These are phyloP conservation scores for Leonotis leonurus DNA, from an alignment of 257 asterid species.

Conservation along the genomic window DNA sequence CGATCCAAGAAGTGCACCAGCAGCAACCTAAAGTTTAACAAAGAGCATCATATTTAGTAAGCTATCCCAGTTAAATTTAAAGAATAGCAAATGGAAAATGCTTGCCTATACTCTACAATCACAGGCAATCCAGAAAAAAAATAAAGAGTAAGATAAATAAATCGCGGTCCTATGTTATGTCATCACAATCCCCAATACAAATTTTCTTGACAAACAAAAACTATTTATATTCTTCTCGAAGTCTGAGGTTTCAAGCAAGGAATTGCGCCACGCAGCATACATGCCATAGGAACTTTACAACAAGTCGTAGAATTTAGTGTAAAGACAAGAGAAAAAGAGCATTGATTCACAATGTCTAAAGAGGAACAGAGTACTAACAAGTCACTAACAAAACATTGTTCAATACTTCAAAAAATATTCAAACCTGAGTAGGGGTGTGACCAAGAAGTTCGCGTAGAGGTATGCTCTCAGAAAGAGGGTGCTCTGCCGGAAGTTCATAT, in stretches of 20 bases:
- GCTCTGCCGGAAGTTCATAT: slow-evolving; percentile 81
- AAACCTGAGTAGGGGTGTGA: slow-evolving; percentile 80
- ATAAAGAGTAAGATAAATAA: background rate
- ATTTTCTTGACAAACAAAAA: background rate
- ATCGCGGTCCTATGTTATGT: background rate
- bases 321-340: background rate
- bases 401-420: background rate
- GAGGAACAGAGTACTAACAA: background rate
- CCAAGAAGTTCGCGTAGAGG: slow-evolving; percentile 91
- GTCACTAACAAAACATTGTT: too few species aligned
- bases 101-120: background rate
- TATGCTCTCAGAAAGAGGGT: slow-evolving; percentile 80
- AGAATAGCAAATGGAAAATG: background rate
- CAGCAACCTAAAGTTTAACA: slow-evolving; percentile 54
- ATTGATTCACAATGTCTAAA: background rate
- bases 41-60: background rate
- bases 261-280: too few species aligned
- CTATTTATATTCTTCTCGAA: background rate
- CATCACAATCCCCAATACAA: background rate
- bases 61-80: background rate
- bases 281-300: background rate
- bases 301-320: background rate
- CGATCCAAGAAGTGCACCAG: slow-evolving; percentile 67
- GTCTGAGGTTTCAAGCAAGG: background rate
- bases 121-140: background rate